Percentiles rank a stretch among this genome's conserved stretches.
Conservation (phyloP, 306 rosid species). For the Prosopis cineraria region DNA sequence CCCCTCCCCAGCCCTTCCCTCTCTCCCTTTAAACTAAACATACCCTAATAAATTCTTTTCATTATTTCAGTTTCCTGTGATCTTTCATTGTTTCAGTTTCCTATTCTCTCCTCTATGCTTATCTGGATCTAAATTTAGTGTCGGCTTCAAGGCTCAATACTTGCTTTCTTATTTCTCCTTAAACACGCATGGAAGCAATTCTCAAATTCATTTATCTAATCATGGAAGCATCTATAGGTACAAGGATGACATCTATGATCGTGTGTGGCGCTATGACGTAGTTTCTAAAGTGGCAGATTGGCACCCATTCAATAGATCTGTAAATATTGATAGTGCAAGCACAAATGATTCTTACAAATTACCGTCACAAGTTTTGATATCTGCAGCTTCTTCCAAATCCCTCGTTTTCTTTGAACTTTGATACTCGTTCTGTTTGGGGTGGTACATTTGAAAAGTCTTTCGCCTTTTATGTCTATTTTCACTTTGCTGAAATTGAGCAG, state of each 20-base stretch:
- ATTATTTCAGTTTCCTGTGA: too few species aligned
- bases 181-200: too few species aligned
- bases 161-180: too few species aligned
- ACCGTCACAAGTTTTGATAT: not conserved
- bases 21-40: too few species aligned
- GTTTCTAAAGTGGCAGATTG: too few species aligned
- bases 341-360: not conserved
- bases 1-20: too few species aligned
- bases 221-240: not conserved
- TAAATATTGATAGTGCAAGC: not conserved
- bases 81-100: too few species aligned
- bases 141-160: too few species aligned
- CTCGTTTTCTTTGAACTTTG: not conserved
- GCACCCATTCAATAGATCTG: not conserved
- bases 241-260: not conserved
- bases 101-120: too few species aligned
- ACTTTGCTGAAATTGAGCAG: not conserved
- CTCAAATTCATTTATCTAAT: too few species aligned
- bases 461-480: not conserved
- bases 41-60: too few species aligned
- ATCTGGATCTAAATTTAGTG: too few species aligned
- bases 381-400: not conserved
- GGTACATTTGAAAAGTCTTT: not conserved
- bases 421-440: not conserved
- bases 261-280: not conserved